Evolutionary conservation across 2,329 filamentous ascomycete genomes (phyloP), one percentile per base, ranked within the genome.

Genomic region (Onygenales sp.): DNA sequence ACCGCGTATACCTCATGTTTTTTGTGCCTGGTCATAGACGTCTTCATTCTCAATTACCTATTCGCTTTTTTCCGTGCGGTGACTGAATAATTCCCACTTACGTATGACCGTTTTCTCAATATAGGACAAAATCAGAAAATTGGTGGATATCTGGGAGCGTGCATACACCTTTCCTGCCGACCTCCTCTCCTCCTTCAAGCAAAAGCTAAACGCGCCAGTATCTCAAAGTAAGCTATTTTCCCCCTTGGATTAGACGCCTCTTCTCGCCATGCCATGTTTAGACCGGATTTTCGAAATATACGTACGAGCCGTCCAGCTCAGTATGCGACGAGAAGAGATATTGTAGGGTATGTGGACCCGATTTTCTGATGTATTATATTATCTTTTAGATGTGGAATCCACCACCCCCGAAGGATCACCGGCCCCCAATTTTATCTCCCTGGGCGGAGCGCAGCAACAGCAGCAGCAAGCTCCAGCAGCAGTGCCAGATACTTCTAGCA

Each of bases 71-170:
- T 37, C 33, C 34, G 39, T 54, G 36, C 42, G 55, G 60, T 63
- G 61, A 59, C 59, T 59, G 66, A 65, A 71, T 65, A 66, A 65
- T 52, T 64, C 58, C 61, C 62, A 75, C 77, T 80, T 75, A 80
- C 77, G 66, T 73, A 71, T 71, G 55, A 56, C 62, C 67, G 40
- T 67, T 59, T 67, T 68, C 54, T 63, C 54, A 48, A 61, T 84
- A 77, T 86, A 93, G 87, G 89, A 95, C 69, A 97, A 96, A 77
- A 92, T 97, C 71, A 85, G 80, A 68, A 97, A 97, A 70, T 81
- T 98, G 62, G 77, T 97, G 73, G 91, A 95, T 68, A 98, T 98
- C 61, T 98, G 93, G 93, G 91, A 96, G 69, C 93, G 93, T 66
- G 89, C 88, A 59, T 85, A 87, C 67, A 97, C 91, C 21, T 97